Base-by-base conservation (phyloP, 371 early-diverging fungal species). In the Mortierella sp. region DNA sequence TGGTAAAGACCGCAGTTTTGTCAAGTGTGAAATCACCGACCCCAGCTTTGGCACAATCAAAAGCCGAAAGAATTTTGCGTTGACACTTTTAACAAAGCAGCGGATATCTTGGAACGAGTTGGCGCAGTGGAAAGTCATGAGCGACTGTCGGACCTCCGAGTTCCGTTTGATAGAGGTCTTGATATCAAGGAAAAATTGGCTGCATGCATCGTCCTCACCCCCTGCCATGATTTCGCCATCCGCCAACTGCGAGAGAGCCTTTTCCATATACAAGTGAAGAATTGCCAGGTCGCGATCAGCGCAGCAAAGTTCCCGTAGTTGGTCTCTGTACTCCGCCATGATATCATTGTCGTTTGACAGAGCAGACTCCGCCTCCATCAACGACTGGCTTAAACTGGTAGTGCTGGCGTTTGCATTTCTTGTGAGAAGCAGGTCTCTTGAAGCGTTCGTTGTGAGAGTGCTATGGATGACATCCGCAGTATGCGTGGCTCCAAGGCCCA, bases 11-110 rank as follows among this genome's bases (percentile, higher is more conserved):
- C 65, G 71, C 31, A 68, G 28, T 54, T 62, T 70, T 11, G 73
- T 56, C 28, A 86, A 51, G n/a, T 80, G 80, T 3, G 64, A 64
- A 12, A 85, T 79, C 11, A 88, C 71, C 6, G 82, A 67, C 23
- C 81, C 80, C 19, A 87, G 71, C n/a, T 79, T 86, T 30, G 93
- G 92, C 2, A 88, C 56, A 30, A 90, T 76, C 6, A 88, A 75
- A 17, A 91, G 75, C 3, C 90, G 62, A 57, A 91, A 89, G 12
- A 85, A 79, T 21, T 84, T 81, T 4, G 86, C 68, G 44, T 86
- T 83, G 59, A 84, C 81, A 8, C 83, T 82, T 67, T 91, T 92
- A 62, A 93, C 84, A 80, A 89, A 92, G 54, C 92, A 92, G 21
- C 84, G 80, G 43, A 85, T 81, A 37, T 89, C 79, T 26, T 70